A percentile compares a stretch with the other conserved stretches of the same genome.
These are phyloP conservation scores for Nadsonia starkeyi-henricii DNA, from an alignment of 1,139 yeast genomes.

Conservation along the genomic window DNA sequence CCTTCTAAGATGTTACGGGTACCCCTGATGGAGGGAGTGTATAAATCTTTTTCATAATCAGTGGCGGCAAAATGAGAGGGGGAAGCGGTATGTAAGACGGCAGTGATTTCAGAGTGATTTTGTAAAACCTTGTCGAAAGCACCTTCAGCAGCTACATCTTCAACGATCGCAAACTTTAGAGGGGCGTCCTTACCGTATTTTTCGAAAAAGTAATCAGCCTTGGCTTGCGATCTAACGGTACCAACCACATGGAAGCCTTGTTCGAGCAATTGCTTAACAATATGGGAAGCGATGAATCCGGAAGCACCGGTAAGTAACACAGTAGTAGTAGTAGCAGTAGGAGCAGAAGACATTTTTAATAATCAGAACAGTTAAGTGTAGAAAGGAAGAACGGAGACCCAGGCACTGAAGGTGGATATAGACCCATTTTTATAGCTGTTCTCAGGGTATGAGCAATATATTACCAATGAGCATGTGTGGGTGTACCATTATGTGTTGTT, in stretches of 20 bases:
- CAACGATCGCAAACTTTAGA: constrained; percentile 2
- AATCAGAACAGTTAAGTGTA: no score
- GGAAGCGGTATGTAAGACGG: background rate
- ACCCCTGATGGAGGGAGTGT: constrained; percentile 38
- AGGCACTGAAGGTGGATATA: no score
- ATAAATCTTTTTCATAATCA: constrained; percentile 13
- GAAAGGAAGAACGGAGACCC: no score
- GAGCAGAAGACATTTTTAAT: no score
- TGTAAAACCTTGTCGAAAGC: constrained; percentile 2
- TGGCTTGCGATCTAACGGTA: constrained; percentile 36
- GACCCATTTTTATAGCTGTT: no score
- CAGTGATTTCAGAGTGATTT: constrained; percentile 1
- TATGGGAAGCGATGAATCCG: constrained; percentile 44
- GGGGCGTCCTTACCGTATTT: background rate
- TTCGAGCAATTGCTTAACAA: constrained; percentile 22
- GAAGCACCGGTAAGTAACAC: constrained; percentile 45
- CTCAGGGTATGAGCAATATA: no score
- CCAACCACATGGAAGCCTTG: constrained; percentile 40
- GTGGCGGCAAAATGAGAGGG: background rate
- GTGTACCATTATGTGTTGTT: no score
- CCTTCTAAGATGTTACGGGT: constrained; percentile 31
- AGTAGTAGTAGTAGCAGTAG: no score
- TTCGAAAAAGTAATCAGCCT: constrained; percentile 30
- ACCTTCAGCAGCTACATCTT: constrained; percentile 1
- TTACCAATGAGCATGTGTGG: no score